phyloP scores from a whole-genome alignment of 169 alveolate genomes.

The Besnoitia besnoiti region DNA sequence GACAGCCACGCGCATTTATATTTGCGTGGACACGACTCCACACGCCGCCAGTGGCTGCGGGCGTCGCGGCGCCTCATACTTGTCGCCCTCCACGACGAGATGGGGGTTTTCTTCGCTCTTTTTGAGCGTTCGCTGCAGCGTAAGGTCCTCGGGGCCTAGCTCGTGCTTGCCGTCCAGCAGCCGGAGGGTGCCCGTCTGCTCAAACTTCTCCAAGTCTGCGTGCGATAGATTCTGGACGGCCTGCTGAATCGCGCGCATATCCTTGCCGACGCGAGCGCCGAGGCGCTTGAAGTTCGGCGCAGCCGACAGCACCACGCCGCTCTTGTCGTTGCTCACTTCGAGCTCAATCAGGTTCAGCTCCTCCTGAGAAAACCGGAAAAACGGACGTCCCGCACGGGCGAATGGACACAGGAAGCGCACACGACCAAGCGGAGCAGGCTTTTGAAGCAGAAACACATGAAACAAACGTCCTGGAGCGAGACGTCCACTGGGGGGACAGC shows the following conservation, averaged over 20 bases:
- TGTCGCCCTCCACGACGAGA: constrained; percentile 47
- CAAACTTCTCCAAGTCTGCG: constrained; percentile 38
- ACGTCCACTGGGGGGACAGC: too few relatives aligned
- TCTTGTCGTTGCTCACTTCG: constrained; percentile 26
- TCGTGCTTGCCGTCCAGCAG: constrained; percentile 16
- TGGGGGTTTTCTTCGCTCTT: neutral
- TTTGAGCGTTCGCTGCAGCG: constrained; percentile 22
- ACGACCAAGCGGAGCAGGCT: too few relatives aligned
- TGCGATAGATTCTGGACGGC: constrained; percentile 50
- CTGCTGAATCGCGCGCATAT: constrained; percentile 25
- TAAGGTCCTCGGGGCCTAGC: constrained; percentile 27
- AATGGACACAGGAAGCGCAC: too few relatives aligned
- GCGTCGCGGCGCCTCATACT: neutral
- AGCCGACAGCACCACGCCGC: constrained; percentile 3
- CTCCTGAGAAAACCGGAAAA: constrained; percentile 48
- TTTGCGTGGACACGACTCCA: neutral
- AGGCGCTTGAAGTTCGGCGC: constrained; percentile 35
- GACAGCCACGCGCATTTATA: too few relatives aligned
- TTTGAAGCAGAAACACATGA: too few relatives aligned
- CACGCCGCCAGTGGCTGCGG: neutral
- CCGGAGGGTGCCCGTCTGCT: neutral
- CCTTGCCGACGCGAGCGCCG: constrained; percentile 53
- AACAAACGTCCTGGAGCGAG: too few relatives aligned
- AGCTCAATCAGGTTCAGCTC: constrained; percentile 69
- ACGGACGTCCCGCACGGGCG: too few relatives aligned